A percentile compares a stretch with the other conserved stretches of the same genome.
Evolutionary conservation across 140 eudicot genomes (phyloP).

Genomic region (Stevia rebaudiana): DNA sequence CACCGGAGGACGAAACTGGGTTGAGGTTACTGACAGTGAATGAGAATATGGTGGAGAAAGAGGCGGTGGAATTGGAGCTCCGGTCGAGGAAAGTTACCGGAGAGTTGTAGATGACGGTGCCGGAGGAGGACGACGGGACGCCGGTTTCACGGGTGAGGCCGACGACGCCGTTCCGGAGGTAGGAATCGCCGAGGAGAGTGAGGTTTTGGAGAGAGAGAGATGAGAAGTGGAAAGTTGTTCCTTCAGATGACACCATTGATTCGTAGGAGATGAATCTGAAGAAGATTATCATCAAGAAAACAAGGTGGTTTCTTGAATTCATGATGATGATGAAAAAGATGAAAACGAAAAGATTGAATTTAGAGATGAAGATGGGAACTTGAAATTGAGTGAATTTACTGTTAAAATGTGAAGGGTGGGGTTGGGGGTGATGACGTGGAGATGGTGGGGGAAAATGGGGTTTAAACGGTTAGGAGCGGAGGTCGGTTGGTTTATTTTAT

Average conservation of each 20-base stretch:
- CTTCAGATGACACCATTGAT: slow-evolving; percentile 26
- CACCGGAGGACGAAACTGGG: slow-evolving; percentile 40
- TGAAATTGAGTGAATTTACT: slow-evolving; percentile 22
- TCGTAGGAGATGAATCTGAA: not conserved
- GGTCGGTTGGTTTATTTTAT: slow-evolving; percentile 17
- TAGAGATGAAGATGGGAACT: slow-evolving; percentile 15
- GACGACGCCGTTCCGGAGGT: slow-evolving; percentile 41
- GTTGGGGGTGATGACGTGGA: not conserved
- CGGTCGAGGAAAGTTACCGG: slow-evolving; percentile 51
- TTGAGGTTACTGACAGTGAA: slow-evolving; percentile 37
- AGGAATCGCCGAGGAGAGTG: slow-evolving; percentile 48
- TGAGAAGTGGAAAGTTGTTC: slow-evolving; percentile 43
- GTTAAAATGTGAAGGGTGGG: slow-evolving; percentile 1
- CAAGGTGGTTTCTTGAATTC: slow-evolving; percentile 45
- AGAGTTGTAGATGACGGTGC: slow-evolving; percentile 51
- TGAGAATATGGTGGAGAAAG: slow-evolving; percentile 52
- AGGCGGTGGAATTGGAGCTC: slow-evolving; percentile 45
- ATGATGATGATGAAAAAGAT: slow-evolving; percentile 20
- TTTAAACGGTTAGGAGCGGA: slow-evolving; percentile 36
- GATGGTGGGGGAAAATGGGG: slow-evolving; percentile 25
- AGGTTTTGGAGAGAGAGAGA: slow-evolving; percentile 59
- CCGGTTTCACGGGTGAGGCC: slow-evolving; percentile 39
- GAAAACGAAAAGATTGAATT: slow-evolving; percentile 1
- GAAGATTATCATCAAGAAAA: slow-evolving; percentile 28
- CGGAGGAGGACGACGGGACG: slow-evolving; percentile 79